Percentiles rank a stretch among this genome's conserved stretches.
phyloP scores from a whole-genome alignment of 352 stramenopile genomes.

The Globisporangium perplexum region DNA sequence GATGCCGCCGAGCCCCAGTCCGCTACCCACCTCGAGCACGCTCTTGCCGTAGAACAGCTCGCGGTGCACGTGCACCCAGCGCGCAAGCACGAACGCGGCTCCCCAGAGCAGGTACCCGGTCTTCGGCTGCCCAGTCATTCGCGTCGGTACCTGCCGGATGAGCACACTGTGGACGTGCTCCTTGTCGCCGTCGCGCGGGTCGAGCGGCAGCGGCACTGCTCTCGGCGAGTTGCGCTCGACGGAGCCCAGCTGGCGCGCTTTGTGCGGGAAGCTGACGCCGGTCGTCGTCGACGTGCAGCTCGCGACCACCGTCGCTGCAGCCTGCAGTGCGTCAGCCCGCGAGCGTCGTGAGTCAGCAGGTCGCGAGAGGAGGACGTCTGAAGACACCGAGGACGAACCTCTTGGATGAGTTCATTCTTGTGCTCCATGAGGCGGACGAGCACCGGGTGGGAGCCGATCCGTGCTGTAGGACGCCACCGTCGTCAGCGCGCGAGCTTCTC shows the following conservation, averaged over 20 bases:
- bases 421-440: constrained; percentile 80
- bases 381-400: constrained; percentile 22
- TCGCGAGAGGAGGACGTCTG: background rate
- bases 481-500: background rate
- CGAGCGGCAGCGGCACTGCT: constrained; percentile 47
- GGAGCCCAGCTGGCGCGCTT: constrained; percentile 51
- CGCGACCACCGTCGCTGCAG: constrained; percentile 55
- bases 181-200: constrained; percentile 39
- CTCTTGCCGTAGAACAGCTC: constrained; percentile 65
- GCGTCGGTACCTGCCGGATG: constrained; percentile 72
- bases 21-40: constrained; percentile 80
- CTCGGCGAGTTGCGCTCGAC: constrained; percentile 51
- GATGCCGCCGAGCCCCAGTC: constrained; percentile 75
- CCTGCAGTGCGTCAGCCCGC: constrained; percentile 17
- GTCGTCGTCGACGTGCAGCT: constrained; percentile 56
- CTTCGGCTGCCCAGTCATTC: constrained; percentile 85
- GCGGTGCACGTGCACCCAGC: constrained; percentile 77
- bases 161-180: constrained; percentile 42
- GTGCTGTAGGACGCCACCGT: constrained; percentile 18
- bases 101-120: constrained; percentile 84
- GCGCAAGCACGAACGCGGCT: constrained; percentile 69
- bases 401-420: constrained; percentile 65
- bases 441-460: constrained; percentile 53
- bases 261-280: constrained; percentile 65
- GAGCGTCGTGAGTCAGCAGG: background rate